phyloP scores from a whole-genome alignment of 768 basidiomycete genomes.

The Leccinum disarticulatum region DNA sequence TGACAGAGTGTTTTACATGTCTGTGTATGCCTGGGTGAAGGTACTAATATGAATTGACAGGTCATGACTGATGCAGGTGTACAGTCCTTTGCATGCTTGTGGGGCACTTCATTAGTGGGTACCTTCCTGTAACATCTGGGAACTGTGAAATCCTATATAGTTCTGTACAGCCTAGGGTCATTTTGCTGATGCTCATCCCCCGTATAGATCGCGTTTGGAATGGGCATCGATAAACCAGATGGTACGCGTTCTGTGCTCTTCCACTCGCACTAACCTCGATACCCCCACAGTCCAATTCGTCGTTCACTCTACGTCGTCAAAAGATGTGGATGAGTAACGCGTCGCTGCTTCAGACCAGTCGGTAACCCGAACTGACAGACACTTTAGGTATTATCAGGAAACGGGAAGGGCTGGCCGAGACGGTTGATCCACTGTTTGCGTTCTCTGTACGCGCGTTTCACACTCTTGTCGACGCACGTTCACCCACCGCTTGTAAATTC shows the following conservation, averaged over 20 bases:
- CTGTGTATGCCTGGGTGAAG: too few relatives aligned
- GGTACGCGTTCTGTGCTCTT: conserved; percentile 40
- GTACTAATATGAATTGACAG: too few relatives aligned
- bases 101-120: too few relatives aligned
- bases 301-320: conserved; percentile 82
- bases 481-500: conserved; percentile 34
- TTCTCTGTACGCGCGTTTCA: conserved; percentile 67
- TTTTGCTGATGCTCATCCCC: too few relatives aligned
- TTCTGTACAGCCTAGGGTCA: too few relatives aligned
- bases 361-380: conserved; percentile 2
- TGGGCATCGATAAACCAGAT: conserved; percentile 91
- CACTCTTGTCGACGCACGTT: conserved; percentile 1
- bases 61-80: too few relatives aligned
- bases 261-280: conserved; percentile 1
- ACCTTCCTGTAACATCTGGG: too few relatives aligned
- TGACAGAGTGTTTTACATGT: too few relatives aligned
- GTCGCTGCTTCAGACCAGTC: neutral
- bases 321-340: conserved; percentile 77
- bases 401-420: conserved; percentile 98
- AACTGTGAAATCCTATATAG: too few relatives aligned
- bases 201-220: conserved; percentile 87
- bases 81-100: too few relatives aligned
- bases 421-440: conserved; percentile 76
- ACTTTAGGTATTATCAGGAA: conserved; percentile 83
- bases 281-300: conserved; percentile 78